phyloP scores from a whole-genome alignment of 2,329 filamentous ascomycete species.

The Sporothrix globosa region DNA sequence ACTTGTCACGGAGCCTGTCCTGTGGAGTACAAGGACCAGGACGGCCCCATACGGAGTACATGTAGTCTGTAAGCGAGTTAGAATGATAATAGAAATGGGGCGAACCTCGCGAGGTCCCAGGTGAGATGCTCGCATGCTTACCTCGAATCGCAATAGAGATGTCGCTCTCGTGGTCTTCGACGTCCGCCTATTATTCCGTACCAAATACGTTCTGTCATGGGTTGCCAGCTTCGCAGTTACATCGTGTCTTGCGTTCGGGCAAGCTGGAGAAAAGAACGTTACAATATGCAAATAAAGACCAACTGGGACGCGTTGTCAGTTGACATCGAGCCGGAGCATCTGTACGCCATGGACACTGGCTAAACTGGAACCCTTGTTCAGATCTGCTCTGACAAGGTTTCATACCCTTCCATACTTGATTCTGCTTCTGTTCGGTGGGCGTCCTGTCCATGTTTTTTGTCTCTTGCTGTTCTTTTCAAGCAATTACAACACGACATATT shows the following conservation, averaged over 20 bases:
- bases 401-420: slow-evolving; percentile 24
- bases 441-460: background rate
- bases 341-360: background rate
- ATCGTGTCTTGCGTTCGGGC: slow-evolving; percentile 19
- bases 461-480: slow-evolving; percentile 1
- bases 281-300: background rate
- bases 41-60: too few species aligned
- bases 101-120: too few species aligned
- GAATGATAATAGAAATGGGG: too few species aligned
- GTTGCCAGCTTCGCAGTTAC: slow-evolving; percentile 13
- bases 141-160: background rate
- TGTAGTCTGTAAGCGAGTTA: background rate
- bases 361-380: background rate
- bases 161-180: too few species aligned
- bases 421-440: slow-evolving; percentile 17
- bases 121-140: background rate
- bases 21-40: slow-evolving; percentile 15
- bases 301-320: background rate
- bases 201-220: slow-evolving; percentile 15
- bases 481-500: background rate
- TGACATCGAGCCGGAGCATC: background rate
- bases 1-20: background rate
- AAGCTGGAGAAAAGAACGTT: background rate
- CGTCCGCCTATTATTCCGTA: slow-evolving; percentile 10
- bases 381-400: slow-evolving; percentile 16